Conservation (phyloP, 768 basidiomycete genomes). For the Termitomyces sp. region DNA sequence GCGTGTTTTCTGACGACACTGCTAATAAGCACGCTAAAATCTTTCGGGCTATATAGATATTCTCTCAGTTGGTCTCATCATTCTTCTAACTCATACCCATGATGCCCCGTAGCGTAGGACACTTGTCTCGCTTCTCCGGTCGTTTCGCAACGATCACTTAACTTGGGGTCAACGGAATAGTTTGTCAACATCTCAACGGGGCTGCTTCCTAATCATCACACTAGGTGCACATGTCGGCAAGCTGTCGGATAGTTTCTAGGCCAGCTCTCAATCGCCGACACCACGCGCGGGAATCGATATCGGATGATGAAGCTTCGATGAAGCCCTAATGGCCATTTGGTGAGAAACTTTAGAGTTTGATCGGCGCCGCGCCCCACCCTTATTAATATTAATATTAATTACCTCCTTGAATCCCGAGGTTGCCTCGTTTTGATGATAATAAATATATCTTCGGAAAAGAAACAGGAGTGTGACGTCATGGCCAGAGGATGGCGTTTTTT, state of each 20-base stretch:
- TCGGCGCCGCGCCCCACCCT: not conserved
- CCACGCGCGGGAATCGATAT: not conserved
- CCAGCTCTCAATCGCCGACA: not conserved
- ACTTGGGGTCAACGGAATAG: not conserved
- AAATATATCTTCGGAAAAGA: not conserved
- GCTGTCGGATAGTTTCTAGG: not conserved
- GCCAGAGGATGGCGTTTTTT: not conserved
- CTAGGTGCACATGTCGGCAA: no score
- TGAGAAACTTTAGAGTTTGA: not conserved
- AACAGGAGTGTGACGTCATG: not conserved
- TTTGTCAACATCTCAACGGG: not conserved
- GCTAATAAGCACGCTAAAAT: not conserved
- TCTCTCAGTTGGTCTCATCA: not conserved
- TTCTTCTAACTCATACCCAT: not conserved
- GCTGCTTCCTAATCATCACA: not conserved
- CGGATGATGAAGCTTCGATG: no score
- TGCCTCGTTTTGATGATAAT: not conserved
- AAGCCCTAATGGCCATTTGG: not conserved
- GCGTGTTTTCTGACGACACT: not conserved
- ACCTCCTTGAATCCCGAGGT: not conserved
- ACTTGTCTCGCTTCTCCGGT: not conserved
- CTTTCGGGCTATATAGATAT: not conserved
- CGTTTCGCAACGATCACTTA: no score
- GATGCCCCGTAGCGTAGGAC: no score
- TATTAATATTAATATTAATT: conserved; percentile 1